Evolutionary conservation across 2,329 filamentous ascomycete species (phyloP).

Genomic region (Aspergillus aculeatinus): DNA sequence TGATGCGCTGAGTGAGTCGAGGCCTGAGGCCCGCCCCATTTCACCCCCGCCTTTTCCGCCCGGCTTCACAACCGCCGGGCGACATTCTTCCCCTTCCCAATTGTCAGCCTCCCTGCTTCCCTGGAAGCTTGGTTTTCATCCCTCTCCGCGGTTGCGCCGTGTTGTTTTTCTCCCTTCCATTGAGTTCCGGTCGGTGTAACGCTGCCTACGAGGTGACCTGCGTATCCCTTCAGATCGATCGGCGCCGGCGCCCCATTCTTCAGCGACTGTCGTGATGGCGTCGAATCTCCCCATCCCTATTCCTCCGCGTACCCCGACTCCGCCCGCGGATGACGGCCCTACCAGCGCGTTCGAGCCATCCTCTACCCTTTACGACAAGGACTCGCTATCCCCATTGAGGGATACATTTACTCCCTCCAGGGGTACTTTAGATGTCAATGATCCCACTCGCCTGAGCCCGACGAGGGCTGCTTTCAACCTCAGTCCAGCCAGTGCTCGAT

Average conservation of each 20-base stretch:
- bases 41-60: neutral
- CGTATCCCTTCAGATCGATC: neutral
- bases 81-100: neutral
- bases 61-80: neutral
- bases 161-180: neutral
- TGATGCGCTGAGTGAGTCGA: constrained; percentile 25
- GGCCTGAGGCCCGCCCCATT: constrained; percentile 22
- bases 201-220: neutral
- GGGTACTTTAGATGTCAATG: constrained; percentile 19
- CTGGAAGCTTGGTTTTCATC: neutral
- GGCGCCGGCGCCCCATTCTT: constrained; percentile 5
- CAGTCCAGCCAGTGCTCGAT: constrained; percentile 30
- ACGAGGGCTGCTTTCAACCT: constrained; percentile 38
- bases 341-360: constrained; percentile 21
- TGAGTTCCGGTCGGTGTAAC: neutral
- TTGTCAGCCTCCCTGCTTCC: constrained; percentile 1
- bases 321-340: constrained; percentile 54
- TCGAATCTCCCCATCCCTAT: constrained; percentile 58
- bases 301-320: constrained; percentile 64
- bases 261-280: constrained; percentile 50
- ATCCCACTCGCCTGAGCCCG: constrained; percentile 32
- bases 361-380: constrained; percentile 40
- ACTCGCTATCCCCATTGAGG: constrained; percentile 49
- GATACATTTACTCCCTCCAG: constrained; percentile 36
- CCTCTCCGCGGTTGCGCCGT: neutral